These are phyloP conservation scores for Lotus japonicus DNA, from an alignment of 306 rosid genomes.

Conservation along the genomic window DNA sequence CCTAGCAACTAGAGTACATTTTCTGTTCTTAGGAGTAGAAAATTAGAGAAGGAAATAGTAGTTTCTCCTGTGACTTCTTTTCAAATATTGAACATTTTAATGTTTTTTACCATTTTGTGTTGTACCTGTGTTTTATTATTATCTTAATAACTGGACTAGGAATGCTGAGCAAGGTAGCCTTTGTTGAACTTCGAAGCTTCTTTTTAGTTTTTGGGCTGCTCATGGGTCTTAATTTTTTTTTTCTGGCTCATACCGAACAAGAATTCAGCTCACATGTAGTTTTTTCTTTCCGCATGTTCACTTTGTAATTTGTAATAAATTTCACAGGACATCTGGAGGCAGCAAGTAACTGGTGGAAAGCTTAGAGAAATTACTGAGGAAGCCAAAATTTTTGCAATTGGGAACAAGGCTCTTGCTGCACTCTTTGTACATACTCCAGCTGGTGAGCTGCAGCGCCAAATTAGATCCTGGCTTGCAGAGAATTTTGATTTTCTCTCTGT, in stretches of 20 bases:
- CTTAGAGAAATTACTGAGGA: constrained; percentile 94
- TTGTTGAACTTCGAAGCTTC: neutral
- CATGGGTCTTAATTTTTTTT: neutral
- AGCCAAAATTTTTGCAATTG: constrained; percentile 83
- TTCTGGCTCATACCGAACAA: neutral
- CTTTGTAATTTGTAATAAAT: constrained; percentile 17
- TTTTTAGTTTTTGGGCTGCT: neutral
- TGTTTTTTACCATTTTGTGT: neutral
- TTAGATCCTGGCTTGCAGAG: constrained; percentile 94
- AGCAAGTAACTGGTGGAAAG: constrained; percentile 95
- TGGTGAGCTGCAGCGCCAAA: constrained; percentile 96
- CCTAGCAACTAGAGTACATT: no score
- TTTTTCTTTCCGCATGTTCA: constrained; percentile 7
- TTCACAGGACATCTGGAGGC: constrained; percentile 78
- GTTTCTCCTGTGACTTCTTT: constrained; percentile 8
- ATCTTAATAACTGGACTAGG: constrained; percentile 2
- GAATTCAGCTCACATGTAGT: neutral
- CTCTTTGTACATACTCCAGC: constrained; percentile 98
- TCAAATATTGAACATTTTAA: neutral
- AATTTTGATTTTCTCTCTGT: constrained; percentile 78
- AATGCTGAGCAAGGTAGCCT: constrained; percentile 2
- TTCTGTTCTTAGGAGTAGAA: no score
- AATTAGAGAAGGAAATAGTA: neutral
- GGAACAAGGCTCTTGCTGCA: constrained; percentile 91
- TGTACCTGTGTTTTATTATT: neutral